Evolutionary conservation across 306 rosid genomes (phyloP), one percentile per base, ranked within the genome.

Genomic region (Morella rubra): DNA sequence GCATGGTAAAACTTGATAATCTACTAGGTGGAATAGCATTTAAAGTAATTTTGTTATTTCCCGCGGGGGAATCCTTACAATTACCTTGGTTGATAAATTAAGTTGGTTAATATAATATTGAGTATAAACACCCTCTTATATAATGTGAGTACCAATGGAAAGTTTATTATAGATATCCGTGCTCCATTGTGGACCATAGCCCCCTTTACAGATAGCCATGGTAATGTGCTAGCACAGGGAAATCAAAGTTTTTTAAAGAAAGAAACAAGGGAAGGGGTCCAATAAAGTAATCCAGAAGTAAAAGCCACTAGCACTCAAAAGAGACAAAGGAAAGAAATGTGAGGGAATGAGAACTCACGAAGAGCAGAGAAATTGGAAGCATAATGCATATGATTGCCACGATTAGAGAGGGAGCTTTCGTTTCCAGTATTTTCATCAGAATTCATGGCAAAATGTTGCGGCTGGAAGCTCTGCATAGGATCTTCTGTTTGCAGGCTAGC

Each of bases 401-500:
- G 58, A 49, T 80, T 72, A 49, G 71, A 71, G 44, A 75, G 32
- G 37, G 80, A 76, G 61, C 73, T 81, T 76, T 73, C 84, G 27
- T 75, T 64, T 79, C 59, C 93, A 7, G 82, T 73, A 20, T 79
- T 76, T 75, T 88, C 93, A 53, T 77, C 87, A 60, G 92, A 88
- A 64, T 56, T 67, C 53, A 72, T 75, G 81, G 82, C 84, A 77
- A 90, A 87, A 62, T 74, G 87, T 81, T 66, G 86, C 16, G 82
- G 78, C 78, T 77, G 87, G 82, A 83, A 69, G 76, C 75, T 83
- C 37, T 70, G 84, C 51, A 41, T 76, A 40, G 66, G 65, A 22
- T 27, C 76, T 85, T 83, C 89, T 75, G 53, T 80, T 76, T 79
- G 65, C 50, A 76, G 54, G 58, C 55, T 27, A 52, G 47, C 84